phyloP scores from a whole-genome alignment of 2,329 filamentous ascomycete genomes.

The Geosmithia morbida region DNA sequence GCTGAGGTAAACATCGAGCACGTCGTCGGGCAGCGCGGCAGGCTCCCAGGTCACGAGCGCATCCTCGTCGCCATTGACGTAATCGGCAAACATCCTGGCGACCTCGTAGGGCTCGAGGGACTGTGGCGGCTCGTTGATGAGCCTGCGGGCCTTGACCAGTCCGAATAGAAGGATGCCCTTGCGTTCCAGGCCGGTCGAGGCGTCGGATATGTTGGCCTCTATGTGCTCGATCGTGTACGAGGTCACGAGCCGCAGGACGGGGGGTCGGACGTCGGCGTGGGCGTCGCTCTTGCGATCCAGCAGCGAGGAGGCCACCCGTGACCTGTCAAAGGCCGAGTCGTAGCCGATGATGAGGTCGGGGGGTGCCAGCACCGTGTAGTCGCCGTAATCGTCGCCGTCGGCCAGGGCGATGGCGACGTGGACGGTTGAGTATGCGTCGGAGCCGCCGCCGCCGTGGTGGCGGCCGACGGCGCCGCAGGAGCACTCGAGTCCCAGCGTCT shows the following conservation, averaged over 20 bases:
- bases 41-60: conserved; percentile 28
- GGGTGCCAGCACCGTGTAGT: conserved; percentile 20
- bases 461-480: conserved; percentile 14
- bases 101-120: conserved; percentile 28
- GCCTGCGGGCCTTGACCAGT: conserved; percentile 18
- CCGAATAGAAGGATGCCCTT: conserved; percentile 28
- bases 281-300: no score
- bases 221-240: conserved; percentile 42
- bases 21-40: conserved; percentile 18
- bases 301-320: conserved; percentile 6
- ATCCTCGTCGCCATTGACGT: conserved; percentile 22
- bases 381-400: conserved; percentile 3
- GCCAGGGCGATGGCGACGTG: conserved; percentile 28
- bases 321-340: conserved; percentile 30
- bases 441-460: conserved; percentile 10
- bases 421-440: conserved; percentile 16
- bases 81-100: conserved; percentile 30
- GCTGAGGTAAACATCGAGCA: conserved; percentile 22
- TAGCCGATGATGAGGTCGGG: conserved; percentile 39
- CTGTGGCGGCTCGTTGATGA: conserved; percentile 25
- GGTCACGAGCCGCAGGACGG: conserved; percentile 31
- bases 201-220: conserved; percentile 25
- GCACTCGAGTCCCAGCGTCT: conserved; percentile 21
- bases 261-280: conserved; percentile 10
- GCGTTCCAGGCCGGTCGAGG: conserved; percentile 24